Evolutionary conservation across 192 early-diverging fungal species (phyloP), one percentile per base, ranked within the genome.

Genomic region (Geranomyces variabilis): DNA sequence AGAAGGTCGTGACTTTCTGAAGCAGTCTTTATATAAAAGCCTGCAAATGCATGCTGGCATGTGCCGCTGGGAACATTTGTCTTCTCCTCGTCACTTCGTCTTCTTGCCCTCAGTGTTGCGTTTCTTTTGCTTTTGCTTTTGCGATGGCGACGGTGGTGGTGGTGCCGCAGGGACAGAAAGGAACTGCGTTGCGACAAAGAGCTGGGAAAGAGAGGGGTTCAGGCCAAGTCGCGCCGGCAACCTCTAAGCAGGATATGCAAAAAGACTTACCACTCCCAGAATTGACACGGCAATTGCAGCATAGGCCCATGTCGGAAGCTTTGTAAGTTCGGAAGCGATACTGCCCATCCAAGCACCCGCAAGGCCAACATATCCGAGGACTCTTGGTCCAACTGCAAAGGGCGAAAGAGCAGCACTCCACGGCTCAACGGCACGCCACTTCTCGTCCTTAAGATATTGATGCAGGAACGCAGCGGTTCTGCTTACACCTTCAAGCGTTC

Each of bases 371-470:
- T 41, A 41, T 41, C 36, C 36, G 10, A 41, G 36, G 36, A 41
- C 36, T 41, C 36, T 41, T 41, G 36, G 36, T 41, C 36, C 36
- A 3, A 41, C 5, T 3, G 70, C 9, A 51, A 64, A 72, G 24
- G 70, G 70, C 26, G 70, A 72, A 4, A 53, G 21, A n/a, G 14
- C 22, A 36, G 28, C 46, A n/a, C 29, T 53, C 46, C 22, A 48
- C 17, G 70, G 70, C 31, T 63, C 41, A 9, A 47, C 48, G 9
- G 6, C 8, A 1, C 62, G 70, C 70, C 70, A 72, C 61, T 48
- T 26, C 21, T 64, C 70, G 17, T 63, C 59, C 21, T 13, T 64
- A 4, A 72, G 45, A 34, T 72, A 72, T 8, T 48, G 41, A 2
- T 56, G n/a, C 14, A 72, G 7, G n/a, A 6, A 14, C 21, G 28